These are phyloP conservation scores for Coemansia sp. DNA, from an alignment of 192 early-diverging fungal species.

Conservation along the genomic window DNA sequence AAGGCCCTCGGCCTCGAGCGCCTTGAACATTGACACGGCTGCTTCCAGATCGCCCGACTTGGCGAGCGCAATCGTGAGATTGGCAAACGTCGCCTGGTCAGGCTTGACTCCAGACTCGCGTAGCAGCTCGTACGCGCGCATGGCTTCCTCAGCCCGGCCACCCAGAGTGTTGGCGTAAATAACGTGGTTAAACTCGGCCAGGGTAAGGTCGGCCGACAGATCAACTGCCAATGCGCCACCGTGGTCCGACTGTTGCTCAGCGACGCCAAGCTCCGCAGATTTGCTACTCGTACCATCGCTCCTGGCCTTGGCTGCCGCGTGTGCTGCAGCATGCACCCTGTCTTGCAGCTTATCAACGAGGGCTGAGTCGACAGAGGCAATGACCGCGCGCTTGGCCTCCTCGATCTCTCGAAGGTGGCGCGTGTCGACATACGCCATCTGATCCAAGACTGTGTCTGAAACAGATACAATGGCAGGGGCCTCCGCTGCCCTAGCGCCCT, in stretches of 20 bases:
- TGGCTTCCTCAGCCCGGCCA: constrained; percentile 60
- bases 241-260: neutral
- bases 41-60: constrained; percentile 61
- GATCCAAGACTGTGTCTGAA: constrained; percentile 40
- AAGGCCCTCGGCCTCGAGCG: constrained; percentile 54
- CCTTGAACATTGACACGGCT: constrained; percentile 63
- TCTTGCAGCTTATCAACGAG: constrained; percentile 25
- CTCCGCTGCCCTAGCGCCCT: neutral
- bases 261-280: neutral
- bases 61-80: constrained; percentile 79
- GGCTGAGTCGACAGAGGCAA: constrained; percentile 24
- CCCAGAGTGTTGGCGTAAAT: constrained; percentile 66
- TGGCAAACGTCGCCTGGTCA: constrained; percentile 65
- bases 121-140: constrained; percentile 63
- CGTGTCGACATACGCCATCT: constrained; percentile 43
- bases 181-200: constrained; percentile 55
- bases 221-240: neutral
- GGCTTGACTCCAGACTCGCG: constrained; percentile 62
- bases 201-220: constrained; percentile 17
- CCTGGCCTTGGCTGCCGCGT: neutral
- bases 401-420: constrained; percentile 46
- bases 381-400: constrained; percentile 31
- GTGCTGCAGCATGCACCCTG: constrained; percentile 9
- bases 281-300: neutral
- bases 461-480: constrained; percentile 6